Conservation (phyloP, 768 basidiomycete genomes). For the Tulasnella sp. region DNA sequence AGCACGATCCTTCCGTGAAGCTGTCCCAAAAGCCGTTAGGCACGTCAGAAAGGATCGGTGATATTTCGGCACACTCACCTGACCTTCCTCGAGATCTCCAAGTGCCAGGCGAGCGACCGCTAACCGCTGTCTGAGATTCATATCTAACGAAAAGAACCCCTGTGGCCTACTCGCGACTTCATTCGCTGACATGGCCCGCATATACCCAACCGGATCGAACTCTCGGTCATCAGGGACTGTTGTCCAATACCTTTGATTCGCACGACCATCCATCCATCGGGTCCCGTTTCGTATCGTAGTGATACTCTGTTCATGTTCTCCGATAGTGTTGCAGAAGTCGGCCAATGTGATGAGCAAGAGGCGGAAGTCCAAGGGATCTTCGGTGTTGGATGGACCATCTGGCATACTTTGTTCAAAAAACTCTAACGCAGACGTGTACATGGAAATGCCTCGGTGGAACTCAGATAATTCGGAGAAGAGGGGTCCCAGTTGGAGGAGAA, state of each 20-base stretch:
- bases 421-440: slow-evolving; percentile 66
- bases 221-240: slow-evolving; percentile 78
- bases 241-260: slow-evolving; percentile 63
- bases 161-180: slow-evolving; percentile 25
- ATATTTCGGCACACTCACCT: slow-evolving; percentile 44
- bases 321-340: slow-evolving; percentile 68
- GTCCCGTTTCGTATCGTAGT: slow-evolving; percentile 62
- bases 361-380: slow-evolving; percentile 36
- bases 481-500: slow-evolving; percentile 67
- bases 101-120: slow-evolving; percentile 73
- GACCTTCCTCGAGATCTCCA: slow-evolving; percentile 70
- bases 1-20: slow-evolving; percentile 67
- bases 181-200: slow-evolving; percentile 13
- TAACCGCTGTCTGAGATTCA: slow-evolving; percentile 72
- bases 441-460: slow-evolving; percentile 46
- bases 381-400: slow-evolving; percentile 33
- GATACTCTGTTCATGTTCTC: slow-evolving; percentile 57
- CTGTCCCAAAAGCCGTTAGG: slow-evolving; percentile 31
- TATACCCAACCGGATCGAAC: slow-evolving; percentile 44
- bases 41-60: neutral
- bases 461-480: slow-evolving; percentile 68
- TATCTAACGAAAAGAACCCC: slow-evolving; percentile 54
- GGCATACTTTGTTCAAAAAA: slow-evolving; percentile 48
- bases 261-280: slow-evolving; percentile 85
- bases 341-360: slow-evolving; percentile 72